Base-by-base conservation (phyloP, 2,329 filamentous ascomycete species). In the Monosporascus cannonballus region DNA sequence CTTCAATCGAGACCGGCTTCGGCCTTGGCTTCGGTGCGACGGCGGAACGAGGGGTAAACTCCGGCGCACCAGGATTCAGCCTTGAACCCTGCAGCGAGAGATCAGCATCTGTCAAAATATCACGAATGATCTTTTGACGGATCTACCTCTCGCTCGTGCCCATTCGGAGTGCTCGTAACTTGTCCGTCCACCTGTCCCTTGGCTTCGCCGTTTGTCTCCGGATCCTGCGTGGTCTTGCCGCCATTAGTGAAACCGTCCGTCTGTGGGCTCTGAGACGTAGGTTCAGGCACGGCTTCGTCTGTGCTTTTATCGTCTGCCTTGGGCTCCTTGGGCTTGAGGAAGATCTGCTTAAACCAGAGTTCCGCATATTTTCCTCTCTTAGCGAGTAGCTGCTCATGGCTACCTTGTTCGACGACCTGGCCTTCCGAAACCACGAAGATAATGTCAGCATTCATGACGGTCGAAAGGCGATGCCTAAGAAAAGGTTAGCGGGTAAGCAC, bases 401-500 rank as follows among this genome's bases (percentile, higher is more conserved):
- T 77, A 8, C 85, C 85, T 58, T 81, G 74, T 63, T 88, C 84
- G n/a, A 81, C 73, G 48, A 88, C 76, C 57, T 77, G 72, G 11
- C 85, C 85, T 50, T 82, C 74, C 44, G 80, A 75, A 45, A 89
- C 75, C 9, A 88, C 85, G 50, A 87, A 76, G 54, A 88, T 87
- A 24, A 77, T 74, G 59, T 88, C 83, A 2, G 85, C 84, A 57
- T 85, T 84, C 72, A 86, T 83, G 51, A 89, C 83, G 0, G 86
- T 90, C 0, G 86, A 87, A 24, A 89, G 71, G 9, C 86, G 79
- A 64, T 89, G 86, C 0, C 81, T 84, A 52, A 0, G 34, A 50
- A 8, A 17, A 20, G 37, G 37, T 66, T 52, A 64, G 62, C 46
- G 52, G 22, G 22, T 24, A 22, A 20, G 39, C 22, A 18, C 18